Evolutionary conservation across 208 protist genomes (phyloP).

Genomic region (Borovskyia barvae): DNA sequence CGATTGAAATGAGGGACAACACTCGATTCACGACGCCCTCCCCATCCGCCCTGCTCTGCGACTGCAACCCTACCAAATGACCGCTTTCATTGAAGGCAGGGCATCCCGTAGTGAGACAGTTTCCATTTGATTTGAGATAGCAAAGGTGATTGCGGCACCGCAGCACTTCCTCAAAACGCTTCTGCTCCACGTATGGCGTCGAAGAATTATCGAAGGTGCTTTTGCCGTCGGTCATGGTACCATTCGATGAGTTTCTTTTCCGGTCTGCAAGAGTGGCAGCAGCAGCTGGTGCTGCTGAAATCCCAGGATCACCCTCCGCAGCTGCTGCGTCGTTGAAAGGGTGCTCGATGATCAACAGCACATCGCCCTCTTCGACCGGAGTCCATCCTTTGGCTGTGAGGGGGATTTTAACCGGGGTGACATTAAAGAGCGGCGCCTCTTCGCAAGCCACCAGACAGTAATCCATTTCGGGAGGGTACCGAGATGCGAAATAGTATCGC

Average conservation of each 20-base stretch:
- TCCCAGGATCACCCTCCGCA: neutral
- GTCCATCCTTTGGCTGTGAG: conserved; percentile 73
- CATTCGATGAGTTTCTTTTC: neutral
- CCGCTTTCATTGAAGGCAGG: conserved; percentile 87
- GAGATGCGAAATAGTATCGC: conserved; percentile 69
- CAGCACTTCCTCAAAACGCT: conserved; percentile 89
- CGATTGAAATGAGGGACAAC: conserved; percentile 77
- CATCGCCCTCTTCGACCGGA: conserved; percentile 76
- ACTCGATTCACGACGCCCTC: conserved; percentile 83
- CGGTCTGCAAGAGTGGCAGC: neutral
- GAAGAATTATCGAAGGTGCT: neutral
- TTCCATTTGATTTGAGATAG: conserved; percentile 76
- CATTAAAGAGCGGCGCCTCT: conserved; percentile 59
- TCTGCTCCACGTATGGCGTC: conserved; percentile 43
- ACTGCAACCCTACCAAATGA: conserved; percentile 82
- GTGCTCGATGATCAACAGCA: conserved; percentile 88
- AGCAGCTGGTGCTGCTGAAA: no score
- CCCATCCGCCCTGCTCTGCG: conserved; percentile 57
- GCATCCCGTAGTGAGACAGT: conserved; percentile 67
- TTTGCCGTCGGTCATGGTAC: neutral
- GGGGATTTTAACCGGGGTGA: conserved; percentile 70
- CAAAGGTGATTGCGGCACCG: conserved; percentile 65
- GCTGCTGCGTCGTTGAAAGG: conserved; percentile 31
- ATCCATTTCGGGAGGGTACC: conserved; percentile 86
- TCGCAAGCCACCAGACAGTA: conserved; percentile 91